Conservation (phyloP, 495 filamentous ascomycete genomes). For the Penicillium cataractarum region DNA sequence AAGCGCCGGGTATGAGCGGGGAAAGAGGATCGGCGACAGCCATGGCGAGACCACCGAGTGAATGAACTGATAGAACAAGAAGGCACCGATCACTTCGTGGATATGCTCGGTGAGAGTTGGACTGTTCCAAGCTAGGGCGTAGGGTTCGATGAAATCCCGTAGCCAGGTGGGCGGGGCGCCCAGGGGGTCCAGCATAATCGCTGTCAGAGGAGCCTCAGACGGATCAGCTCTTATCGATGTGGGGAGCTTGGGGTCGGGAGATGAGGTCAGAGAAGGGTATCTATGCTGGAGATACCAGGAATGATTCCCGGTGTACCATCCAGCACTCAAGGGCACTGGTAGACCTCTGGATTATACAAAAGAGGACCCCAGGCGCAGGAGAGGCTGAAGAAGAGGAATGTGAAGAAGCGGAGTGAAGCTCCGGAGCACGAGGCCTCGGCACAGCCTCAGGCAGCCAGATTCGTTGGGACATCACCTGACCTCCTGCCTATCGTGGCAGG, state of each 20-base stretch:
- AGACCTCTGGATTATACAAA: conserved; percentile 13
- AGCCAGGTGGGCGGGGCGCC: conserved; percentile 50
- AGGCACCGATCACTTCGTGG: conserved; percentile 82
- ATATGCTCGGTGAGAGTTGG: conserved; percentile 79
- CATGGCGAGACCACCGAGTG: conserved; percentile 73
- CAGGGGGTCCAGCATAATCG: conserved; percentile 53
- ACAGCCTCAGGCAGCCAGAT: conserved; percentile 27
- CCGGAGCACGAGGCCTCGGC: conserved; percentile 24
- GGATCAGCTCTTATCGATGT: conserved; percentile 22
- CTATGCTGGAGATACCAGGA: conserved; percentile 12
- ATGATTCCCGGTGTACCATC: conserved; percentile 20
- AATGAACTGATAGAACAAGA: conserved; percentile 76
- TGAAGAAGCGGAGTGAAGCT: conserved; percentile 14
- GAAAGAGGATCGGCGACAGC: conserved; percentile 69
- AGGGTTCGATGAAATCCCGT: conserved; percentile 42
- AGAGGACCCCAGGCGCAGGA: conserved; percentile 21
- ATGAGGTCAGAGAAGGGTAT: conserved; percentile 13
- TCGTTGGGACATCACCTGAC: conserved; percentile 28
- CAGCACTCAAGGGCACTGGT: conserved; percentile 9
- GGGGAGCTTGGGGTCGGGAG: conserved; percentile 22
- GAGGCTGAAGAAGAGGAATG: conserved; percentile 15
- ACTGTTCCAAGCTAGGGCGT: conserved; percentile 57
- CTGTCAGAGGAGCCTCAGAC: conserved; percentile 23
- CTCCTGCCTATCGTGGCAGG: conserved; percentile 20
- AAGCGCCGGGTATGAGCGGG: conserved; percentile 70